Evolutionary conservation across 225 moss, liverwort and hornwort genomes (phyloP), one percentile per base, ranked within the genome.

Genomic region (Takakia lepidozioides): DNA sequence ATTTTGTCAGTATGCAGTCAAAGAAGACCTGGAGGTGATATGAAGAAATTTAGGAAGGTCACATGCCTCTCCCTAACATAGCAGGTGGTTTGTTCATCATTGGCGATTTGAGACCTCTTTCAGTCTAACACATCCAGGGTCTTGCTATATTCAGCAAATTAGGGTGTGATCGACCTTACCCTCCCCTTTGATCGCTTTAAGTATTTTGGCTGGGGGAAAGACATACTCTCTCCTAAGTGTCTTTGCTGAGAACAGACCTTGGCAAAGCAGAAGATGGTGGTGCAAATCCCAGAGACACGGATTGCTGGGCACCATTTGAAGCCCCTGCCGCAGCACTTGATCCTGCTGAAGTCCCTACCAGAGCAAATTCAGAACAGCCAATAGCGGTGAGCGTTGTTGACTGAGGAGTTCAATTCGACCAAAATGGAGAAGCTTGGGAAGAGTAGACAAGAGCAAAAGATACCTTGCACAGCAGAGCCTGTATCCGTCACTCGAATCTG

Each of bases 231-330:
- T n/a, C 34, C 17, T 16, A n/a, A 2, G 3, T 8, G 0, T 13
- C 7, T 1, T 25, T 32, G 29, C 32, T 23, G 16, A 43, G 38
- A 22, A 34, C 44, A 52, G 45, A 75, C 69, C 61, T 75, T 37
- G 66, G 50, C 19, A 62, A 34, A 10, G 42, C 35, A 29, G 65
- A 62, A 42, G 70, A 70, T 41, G 46, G 49, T 24, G 69, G 75
- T 52, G 62, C 61, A 51, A 50, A 62, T 43, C 32, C 62, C 58
- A 62, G 22, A 8, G 58, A 49, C 70, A 65, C 69, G 54, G 22
- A 44, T 54, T 66, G 58, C 28, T 47, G 75, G 35, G 58, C 49
- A 48, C 46, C 52, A 43, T 48, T 61, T 52, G 35, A 17, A 27
- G 28, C 45, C 54, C 49, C 57, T 5, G 24, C 24, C 45, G 69